These are phyloP conservation scores for Gorgonomyces haynaldii DNA, from an alignment of 192 early-diverging fungal genomes.

Conservation along the genomic window DNA sequence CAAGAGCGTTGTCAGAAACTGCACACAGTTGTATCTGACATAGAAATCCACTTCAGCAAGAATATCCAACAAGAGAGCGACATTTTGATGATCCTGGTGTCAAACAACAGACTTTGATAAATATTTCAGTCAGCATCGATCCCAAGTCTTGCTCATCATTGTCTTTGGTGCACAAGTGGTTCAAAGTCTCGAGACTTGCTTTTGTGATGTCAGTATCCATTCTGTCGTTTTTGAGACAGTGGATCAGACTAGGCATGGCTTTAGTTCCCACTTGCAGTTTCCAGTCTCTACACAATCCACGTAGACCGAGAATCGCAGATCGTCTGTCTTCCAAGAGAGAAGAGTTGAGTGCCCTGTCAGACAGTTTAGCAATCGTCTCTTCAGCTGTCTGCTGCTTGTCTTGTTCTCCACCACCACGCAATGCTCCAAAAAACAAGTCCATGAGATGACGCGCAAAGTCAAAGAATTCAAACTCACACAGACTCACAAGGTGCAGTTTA, in stretches of 20 bases:
- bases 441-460: too few species aligned
- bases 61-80: slow-evolving; percentile 73
- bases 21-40: slow-evolving; percentile 81
- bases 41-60: slow-evolving; percentile 90
- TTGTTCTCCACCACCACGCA: too few species aligned
- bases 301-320: slow-evolving; percentile 74
- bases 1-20: slow-evolving; percentile 70
- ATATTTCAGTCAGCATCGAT: slow-evolving; percentile 32
- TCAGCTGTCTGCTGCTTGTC: too few species aligned
- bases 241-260: slow-evolving; percentile 60
- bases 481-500: not conserved
- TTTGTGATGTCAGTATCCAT: slow-evolving; percentile 80
- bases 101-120: slow-evolving; percentile 19
- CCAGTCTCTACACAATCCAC: slow-evolving; percentile 77
- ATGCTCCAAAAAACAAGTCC: too few species aligned
- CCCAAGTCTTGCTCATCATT: slow-evolving; percentile 24
- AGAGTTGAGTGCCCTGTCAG: slow-evolving; percentile 68
- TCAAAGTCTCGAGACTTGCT: slow-evolving; percentile 80
- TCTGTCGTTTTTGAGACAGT: slow-evolving; percentile 64
- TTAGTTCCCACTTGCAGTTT: slow-evolving; percentile 74
- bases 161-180: slow-evolving; percentile 52
- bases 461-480: too few species aligned
- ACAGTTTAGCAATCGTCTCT: slow-evolving; percentile 66
- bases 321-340: slow-evolving; percentile 84
- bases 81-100: slow-evolving; percentile 40